Conservation (phyloP, 352 stramenopile genomes). For the Pythium chondricola region DNA sequence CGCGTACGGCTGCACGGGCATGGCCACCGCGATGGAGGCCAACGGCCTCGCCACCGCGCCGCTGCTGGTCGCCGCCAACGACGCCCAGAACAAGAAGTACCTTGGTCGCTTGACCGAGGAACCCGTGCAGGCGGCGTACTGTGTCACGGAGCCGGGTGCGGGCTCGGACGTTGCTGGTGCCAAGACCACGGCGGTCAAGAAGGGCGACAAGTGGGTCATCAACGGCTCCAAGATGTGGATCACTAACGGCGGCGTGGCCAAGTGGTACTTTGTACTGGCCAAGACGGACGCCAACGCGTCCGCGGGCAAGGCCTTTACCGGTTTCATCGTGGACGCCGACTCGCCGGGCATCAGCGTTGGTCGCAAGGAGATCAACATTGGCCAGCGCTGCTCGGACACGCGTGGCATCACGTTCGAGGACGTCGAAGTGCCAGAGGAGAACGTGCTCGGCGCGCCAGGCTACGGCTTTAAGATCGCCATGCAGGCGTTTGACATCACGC, state of each 20-base stretch:
- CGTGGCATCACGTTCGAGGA: slow-evolving; percentile 89
- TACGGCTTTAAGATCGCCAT: slow-evolving; percentile 93
- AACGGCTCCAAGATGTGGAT: slow-evolving; percentile 95
- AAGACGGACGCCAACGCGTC: slow-evolving; percentile 80
- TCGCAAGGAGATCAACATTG: slow-evolving; percentile 90
- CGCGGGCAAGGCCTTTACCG: slow-evolving; percentile 81
- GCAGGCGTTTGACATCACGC: slow-evolving; percentile 89
- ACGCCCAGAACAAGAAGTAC: slow-evolving; percentile 85
- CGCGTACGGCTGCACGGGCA: slow-evolving; percentile 88
- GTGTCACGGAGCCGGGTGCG: slow-evolving; percentile 87
- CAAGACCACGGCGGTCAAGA: slow-evolving; percentile 89
- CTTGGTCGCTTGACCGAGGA: slow-evolving; percentile 77
- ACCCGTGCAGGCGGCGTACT: slow-evolving; percentile 82
- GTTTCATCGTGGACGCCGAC: slow-evolving; percentile 87
- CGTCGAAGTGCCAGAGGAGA: slow-evolving; percentile 81
- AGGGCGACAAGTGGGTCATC: slow-evolving; percentile 91
- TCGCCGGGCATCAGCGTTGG: slow-evolving; percentile 82
- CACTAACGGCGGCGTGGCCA: slow-evolving; percentile 88
- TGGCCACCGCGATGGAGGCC: slow-evolving; percentile 89
- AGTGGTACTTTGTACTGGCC: slow-evolving; percentile 89
- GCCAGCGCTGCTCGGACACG: slow-evolving; percentile 88
- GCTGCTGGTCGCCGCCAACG: slow-evolving; percentile 75
- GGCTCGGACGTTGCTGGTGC: slow-evolving; percentile 85
- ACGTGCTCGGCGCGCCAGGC: slow-evolving; percentile 80
- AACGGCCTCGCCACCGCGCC: slow-evolving; percentile 81